Evolutionary conservation across 192 early-diverging fungal genomes (phyloP), one percentile per base, ranked within the genome.

Genomic region (Gaertneriomyces sp.): DNA sequence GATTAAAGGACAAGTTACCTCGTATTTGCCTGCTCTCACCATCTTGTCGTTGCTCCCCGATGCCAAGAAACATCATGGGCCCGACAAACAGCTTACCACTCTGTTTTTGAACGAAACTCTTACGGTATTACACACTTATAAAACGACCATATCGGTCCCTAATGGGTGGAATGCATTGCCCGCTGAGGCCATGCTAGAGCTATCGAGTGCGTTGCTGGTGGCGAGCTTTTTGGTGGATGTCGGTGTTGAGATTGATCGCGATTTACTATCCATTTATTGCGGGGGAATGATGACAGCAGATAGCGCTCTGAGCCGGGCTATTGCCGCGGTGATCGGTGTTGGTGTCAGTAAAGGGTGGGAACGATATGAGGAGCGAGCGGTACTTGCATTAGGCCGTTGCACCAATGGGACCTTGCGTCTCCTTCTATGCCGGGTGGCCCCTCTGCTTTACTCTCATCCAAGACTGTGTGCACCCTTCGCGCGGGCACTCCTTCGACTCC

Each of bases 31-130:
- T 17, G 2, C 2, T 1, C 63, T 76, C 5, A 63, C 61, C 57
- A 63, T 71, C 9, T 33, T 71, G 19, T 19, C 12, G 54, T 60
- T 16, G 9, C 39, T 14, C 17, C 33, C 45, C 58, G 44, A 19
- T 42, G n/a, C 20, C 51, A 55, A 39, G 8, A 39, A n/a, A 4
- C 53, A 25, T n/a, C 61, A 60, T 41, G 59, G 59, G 14, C 45
- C 59, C n/a, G 12, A 42, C 42, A 33, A 43, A 2, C 74, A 76
- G 46, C 55, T 67, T 51, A 68, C 69, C 33, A 70, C 71, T 2
- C 65, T 80, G 9, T 53, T 76, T 39, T 57, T 80, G 19, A 70
- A 58, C 50, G 79, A 80, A 49, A 74, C 75, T 54, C 61, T 80
- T 11, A 80, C 75, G 33, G 58, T 78, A 19, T 51, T 80, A 19